Conservation (phyloP, 2,329 filamentous ascomycete species). For the Coniochaeta pulveracea region DNA sequence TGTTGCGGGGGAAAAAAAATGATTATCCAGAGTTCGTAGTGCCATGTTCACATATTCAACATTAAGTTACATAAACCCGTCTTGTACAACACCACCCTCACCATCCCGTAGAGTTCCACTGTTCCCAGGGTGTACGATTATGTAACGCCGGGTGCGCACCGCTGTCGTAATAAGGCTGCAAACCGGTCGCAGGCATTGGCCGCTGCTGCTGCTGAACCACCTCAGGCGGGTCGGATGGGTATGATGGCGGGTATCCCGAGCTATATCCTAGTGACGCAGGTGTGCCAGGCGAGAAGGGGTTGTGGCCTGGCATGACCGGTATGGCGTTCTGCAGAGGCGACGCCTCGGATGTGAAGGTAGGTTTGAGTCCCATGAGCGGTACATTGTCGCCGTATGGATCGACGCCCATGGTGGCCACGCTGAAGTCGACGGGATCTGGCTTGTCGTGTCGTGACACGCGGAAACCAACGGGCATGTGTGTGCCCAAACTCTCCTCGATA, state of each 20-base stretch:
- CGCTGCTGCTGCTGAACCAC: background rate
- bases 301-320: no score
- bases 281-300: no score
- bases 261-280: no score
- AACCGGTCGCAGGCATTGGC: background rate
- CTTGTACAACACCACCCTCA: background rate
- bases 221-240: background rate
- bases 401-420: constrained; percentile 2
- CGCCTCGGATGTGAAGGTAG: background rate
- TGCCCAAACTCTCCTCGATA: constrained; percentile 3
- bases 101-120: constrained; percentile 3
- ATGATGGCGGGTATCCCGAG: no score
- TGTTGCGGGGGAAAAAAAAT: no score
- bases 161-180: constrained; percentile 2
- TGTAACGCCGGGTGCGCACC: background rate
- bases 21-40: no score
- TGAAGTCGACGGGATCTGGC: background rate
- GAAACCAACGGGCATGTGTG: constrained; percentile 3
- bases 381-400: constrained; percentile 1
- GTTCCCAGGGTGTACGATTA: constrained; percentile 1
- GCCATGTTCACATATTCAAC: no score
- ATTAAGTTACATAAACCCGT: no score
- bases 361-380: constrained; percentile 1
- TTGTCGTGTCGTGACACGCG: background rate
- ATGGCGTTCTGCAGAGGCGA: background rate